phyloP scores from a whole-genome alignment of 2,329 filamentous ascomycete genomes.

The Myriangium duriaei region DNA sequence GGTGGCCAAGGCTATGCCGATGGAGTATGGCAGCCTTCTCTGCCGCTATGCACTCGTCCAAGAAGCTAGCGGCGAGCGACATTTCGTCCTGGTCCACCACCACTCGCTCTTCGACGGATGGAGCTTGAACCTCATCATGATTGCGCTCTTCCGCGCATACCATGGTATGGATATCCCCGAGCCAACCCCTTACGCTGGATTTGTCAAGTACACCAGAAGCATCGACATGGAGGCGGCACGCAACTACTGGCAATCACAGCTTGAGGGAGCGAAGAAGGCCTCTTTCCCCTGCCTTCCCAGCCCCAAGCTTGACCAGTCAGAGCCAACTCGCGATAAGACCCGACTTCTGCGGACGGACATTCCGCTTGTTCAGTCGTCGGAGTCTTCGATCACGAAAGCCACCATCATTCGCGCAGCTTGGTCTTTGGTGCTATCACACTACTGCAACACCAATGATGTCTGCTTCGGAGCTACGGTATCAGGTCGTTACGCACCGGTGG shows the following conservation, averaged over 20 bases:
- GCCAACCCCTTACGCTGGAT: not conserved
- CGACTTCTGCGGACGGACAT: not conserved
- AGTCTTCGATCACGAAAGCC: not conserved
- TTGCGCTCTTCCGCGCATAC: not conserved
- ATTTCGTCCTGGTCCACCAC: not conserved
- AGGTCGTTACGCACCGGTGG: not conserved
- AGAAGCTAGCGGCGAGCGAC: not conserved
- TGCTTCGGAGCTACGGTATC: slow-evolving; percentile 1
- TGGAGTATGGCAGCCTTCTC: not conserved
- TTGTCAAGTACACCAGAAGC: not conserved
- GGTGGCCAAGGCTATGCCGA: not conserved
- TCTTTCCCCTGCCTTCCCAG: not conserved
- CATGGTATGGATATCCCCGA: not conserved
- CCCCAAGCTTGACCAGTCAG: not conserved
- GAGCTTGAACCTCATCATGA: slow-evolving; percentile 1
- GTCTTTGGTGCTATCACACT: slow-evolving; percentile 1
- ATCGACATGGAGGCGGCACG: not conserved
- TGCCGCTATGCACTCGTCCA: not conserved
- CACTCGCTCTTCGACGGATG: slow-evolving; percentile 6
- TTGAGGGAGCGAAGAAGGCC: not conserved
- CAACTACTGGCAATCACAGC: slow-evolving; percentile 1
- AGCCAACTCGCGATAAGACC: not conserved
- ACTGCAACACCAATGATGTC: not conserved
- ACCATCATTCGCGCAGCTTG: slow-evolving; percentile 3
- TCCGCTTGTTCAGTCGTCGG: not conserved